Base-by-base conservation (phyloP, 75 land plant genomes). In the Pseudotsuga menziesii region DNA sequence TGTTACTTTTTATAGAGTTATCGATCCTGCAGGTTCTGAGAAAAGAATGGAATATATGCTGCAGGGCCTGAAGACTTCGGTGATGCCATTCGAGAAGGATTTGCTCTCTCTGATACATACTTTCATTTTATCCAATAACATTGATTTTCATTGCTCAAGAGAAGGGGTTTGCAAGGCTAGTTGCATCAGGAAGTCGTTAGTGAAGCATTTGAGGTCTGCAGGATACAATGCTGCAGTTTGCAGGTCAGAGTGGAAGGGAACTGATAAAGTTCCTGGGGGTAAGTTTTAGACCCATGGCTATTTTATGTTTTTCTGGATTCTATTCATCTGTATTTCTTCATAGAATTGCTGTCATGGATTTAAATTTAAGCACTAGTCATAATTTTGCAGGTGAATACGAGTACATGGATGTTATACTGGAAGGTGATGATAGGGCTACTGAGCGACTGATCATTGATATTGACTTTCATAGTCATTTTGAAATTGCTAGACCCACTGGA, bases 141-240 rank as follows among this genome's bases (percentile, higher is more conserved):
- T 36, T 15, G 88, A 90, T 35, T 82, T 88, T n/a, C 73, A 79
- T 14, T 63, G 35, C 72, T 36, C 39, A 6, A 76, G 80, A 57
- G 55, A 79, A 22, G 78, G 79, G 44, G 76, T 57, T 29, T 92
- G 97, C 79, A 85, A 85, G 70, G 86, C 78, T 41, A 85, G 88
- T 62, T 92, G 97, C 64, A 84, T 90, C 36, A 62, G 89, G 72
- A 78, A 63, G 56, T 69, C 23, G 22, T 69, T 94, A 12, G 91
- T 85, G 3, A 86, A 89, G 81, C 93, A 78, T 17, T 80, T 94
- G 35, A 75, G 82, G 52, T 66, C 76, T 44, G 80, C 82, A 56
- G 95, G 92, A 44, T 90, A 88, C 78, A 88, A 94, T 85, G 97
- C 95, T 73, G 95, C 89, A 25, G 85, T 94, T 2, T 92, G 97